Conservation (phyloP, 805 yeast species). For the Starmerella floricola region DNA sequence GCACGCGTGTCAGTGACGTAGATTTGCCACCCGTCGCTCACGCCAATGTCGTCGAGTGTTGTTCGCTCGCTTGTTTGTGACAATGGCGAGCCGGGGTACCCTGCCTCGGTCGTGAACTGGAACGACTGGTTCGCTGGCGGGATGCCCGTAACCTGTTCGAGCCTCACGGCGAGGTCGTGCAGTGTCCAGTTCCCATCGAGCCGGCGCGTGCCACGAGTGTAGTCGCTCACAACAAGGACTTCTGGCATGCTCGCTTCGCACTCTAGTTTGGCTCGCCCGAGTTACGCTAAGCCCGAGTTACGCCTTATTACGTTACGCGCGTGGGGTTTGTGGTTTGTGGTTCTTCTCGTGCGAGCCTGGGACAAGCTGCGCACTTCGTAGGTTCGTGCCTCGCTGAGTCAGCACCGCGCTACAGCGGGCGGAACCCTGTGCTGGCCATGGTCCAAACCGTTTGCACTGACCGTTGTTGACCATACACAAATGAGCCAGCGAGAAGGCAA, state of each 20-base stretch:
- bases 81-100: neutral
- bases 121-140: slow-evolving; percentile 39
- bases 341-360: no score
- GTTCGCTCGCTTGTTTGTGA: slow-evolving; percentile 1
- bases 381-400: no score
- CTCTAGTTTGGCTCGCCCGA: no score
- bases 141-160: slow-evolving; percentile 67
- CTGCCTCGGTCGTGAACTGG: slow-evolving; percentile 22
- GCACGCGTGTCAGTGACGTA: slow-evolving; percentile 40
- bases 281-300: no score
- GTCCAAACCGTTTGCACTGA: no score
- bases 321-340: no score
- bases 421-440: no score
- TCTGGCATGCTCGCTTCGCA: slow-evolving; percentile 9
- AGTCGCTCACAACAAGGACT: slow-evolving; percentile 38
- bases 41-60: slow-evolving; percentile 22
- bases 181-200: slow-evolving; percentile 53
- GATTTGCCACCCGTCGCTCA: slow-evolving; percentile 33
- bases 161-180: slow-evolving; percentile 37
- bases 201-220: slow-evolving; percentile 59
- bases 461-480: no score
- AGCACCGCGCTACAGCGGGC: no score
- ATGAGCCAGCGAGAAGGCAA: slow-evolving; percentile 18
- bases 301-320: no score
- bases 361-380: no score